phyloP scores from a whole-genome alignment of 2,329 filamentous ascomycete species.

The Cladosporium colombiae region DNA sequence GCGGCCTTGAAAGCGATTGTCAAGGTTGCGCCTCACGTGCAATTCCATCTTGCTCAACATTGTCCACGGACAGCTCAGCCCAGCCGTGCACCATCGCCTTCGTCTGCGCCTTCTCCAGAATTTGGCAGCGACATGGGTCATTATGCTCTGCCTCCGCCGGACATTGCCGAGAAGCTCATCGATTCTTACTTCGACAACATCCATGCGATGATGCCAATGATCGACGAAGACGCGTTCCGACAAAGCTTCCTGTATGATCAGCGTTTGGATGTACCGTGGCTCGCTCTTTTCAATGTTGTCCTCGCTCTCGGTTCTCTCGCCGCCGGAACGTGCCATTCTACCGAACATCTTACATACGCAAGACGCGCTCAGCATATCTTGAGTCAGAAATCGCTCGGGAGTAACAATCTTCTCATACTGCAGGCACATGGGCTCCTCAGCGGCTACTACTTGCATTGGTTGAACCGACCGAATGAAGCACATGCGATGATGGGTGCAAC shows the following conservation, averaged over 20 bases:
- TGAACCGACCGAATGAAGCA: slow-evolving; percentile 27
- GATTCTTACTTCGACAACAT: slow-evolving; percentile 25
- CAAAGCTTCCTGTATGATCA: slow-evolving; percentile 25
- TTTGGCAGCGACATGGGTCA: slow-evolving; percentile 19
- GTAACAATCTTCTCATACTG: slow-evolving; percentile 23
- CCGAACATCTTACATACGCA: slow-evolving; percentile 24
- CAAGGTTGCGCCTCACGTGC: slow-evolving; percentile 23
- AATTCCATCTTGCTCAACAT: slow-evolving; percentile 16
- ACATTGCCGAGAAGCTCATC: slow-evolving; percentile 23
- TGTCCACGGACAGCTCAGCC: slow-evolving; percentile 28
- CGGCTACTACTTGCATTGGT: slow-evolving; percentile 27
- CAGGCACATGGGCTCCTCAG: slow-evolving; percentile 26
- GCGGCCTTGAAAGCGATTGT: slow-evolving; percentile 27
- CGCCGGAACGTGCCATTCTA: slow-evolving; percentile 20
- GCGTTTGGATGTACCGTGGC: slow-evolving; percentile 24
- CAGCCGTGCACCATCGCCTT: slow-evolving; percentile 22
- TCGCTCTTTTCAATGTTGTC: slow-evolving; percentile 26
- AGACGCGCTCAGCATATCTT: slow-evolving; percentile 23
- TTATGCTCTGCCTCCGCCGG: slow-evolving; percentile 19
- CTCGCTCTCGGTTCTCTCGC: slow-evolving; percentile 25
- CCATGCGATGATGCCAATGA: slow-evolving; percentile 27
- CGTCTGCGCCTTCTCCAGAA: slow-evolving; percentile 31
- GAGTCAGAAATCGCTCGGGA: slow-evolving; percentile 23
- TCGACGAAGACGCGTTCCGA: slow-evolving; percentile 27
- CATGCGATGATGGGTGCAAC: slow-evolving; percentile 27